Evolutionary conservation across 352 stramenopile genomes (phyloP), one percentile per base, ranked within the genome.

Genomic region (Phytopythium helicoides): DNA sequence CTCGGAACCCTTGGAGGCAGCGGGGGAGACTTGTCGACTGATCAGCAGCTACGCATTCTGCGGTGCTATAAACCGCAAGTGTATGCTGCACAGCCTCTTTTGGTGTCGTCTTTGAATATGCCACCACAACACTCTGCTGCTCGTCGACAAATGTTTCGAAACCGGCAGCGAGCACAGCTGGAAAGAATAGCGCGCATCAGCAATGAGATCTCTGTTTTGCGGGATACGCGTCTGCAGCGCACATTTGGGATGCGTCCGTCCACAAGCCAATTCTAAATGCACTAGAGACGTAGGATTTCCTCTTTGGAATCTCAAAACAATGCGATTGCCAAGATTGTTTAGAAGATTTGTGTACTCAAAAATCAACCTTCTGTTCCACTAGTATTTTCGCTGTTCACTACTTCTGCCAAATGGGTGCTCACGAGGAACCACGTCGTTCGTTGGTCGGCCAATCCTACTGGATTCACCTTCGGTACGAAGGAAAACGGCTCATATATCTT

Each of bases 21-120:
- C 34, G 56, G 53, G 19, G 58, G 52, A 8, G 48, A 66, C 18
- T 41, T 86, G 47, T 84, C 60, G 14, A 67, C 58, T 10, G 56
- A 52, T 21, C 48, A 89, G 42, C 78, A 87, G 38, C 59, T 84
- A 9, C 68, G 59, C 1, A 58, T 89, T 2, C 56, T 89, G 42
- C 75, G 84, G 47, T 77, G 76, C 44, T 86, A 83, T 48, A 89
- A 89, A 31, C 78, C 78, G n/a, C 54, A 68, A 15, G 49, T 87
- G 1, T 87, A 76, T 40, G 68, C 28, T 48, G 61, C 66, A 8
- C 22, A 37, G 15, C 25, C 39, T n/a, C 14, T 55, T 6, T 31
- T 47, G 0, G 23, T 55, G 26, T 26, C 31, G 14, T 37, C 22
- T 9, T 33, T 39, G 9, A 56, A 40, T 16, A 4, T 40, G 19